Conservation (phyloP, 768 basidiomycete genomes). For the Boletus subparvulus region DNA sequence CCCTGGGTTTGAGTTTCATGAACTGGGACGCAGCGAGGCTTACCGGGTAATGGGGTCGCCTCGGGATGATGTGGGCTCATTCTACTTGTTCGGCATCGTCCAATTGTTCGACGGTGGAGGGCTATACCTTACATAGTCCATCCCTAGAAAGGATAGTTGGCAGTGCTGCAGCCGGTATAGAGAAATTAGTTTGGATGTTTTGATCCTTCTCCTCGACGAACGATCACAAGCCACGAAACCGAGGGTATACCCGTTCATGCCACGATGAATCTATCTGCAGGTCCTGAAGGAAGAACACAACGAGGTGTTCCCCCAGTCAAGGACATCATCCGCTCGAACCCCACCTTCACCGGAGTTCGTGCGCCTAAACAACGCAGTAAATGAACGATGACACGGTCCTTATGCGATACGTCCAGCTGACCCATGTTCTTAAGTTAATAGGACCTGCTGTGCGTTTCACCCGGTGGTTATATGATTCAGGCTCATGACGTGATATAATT, state of each 20-base stretch:
- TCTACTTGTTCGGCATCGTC: slow-evolving; percentile 19
- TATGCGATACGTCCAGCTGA: slow-evolving; percentile 22
- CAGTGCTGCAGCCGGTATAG: slow-evolving; percentile 14
- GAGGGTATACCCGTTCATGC: slow-evolving; percentile 6
- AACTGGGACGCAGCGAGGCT: slow-evolving; percentile 50
- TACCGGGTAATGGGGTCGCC: slow-evolving; percentile 45
- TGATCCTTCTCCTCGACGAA: slow-evolving; percentile 13
- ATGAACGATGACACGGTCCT: slow-evolving; percentile 17
- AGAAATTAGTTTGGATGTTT: slow-evolving; percentile 11
- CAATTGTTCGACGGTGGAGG: slow-evolving; percentile 4
- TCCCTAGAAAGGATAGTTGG: slow-evolving; percentile 12
- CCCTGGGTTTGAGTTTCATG: slow-evolving; percentile 48
- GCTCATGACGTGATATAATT: slow-evolving; percentile 29
- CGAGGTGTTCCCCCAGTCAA: slow-evolving; percentile 15
- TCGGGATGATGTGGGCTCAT: slow-evolving; percentile 28
- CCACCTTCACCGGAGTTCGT: slow-evolving; percentile 15
- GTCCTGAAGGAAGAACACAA: slow-evolving; percentile 3
- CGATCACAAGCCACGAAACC: slow-evolving; percentile 1
- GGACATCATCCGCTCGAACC: neutral
- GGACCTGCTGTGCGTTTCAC: slow-evolving; percentile 14
- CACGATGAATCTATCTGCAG: neutral
- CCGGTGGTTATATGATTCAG: slow-evolving; percentile 19
- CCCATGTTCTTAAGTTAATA: slow-evolving; percentile 13
- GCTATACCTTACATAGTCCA: slow-evolving; percentile 7
- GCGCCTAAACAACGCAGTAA: slow-evolving; percentile 25